Conservation (phyloP, 2,329 filamentous ascomycete species). For the Xylariaceae sp. region DNA sequence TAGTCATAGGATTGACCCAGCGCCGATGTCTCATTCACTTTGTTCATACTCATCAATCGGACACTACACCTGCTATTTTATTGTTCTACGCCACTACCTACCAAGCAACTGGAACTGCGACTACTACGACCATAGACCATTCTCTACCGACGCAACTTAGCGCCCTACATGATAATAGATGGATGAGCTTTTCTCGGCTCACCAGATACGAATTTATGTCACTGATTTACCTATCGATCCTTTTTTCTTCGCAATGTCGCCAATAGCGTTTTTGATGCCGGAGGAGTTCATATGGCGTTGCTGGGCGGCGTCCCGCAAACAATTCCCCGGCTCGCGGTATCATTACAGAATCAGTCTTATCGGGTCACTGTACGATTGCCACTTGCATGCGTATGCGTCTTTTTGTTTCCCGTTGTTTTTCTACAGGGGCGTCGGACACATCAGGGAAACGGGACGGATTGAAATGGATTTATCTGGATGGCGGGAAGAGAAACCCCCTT, state of each 20-base stretch:
- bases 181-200: conserved; percentile 4
- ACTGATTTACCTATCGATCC: conserved; percentile 8
- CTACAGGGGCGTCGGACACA: not conserved
- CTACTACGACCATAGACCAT: not conserved
- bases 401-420: not conserved
- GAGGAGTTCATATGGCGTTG: conserved; percentile 24
- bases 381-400: not conserved
- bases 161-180: conserved; percentile 11
- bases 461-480: not conserved
- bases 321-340: conserved; percentile 18
- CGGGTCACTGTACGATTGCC: too few species aligned
- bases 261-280: conserved; percentile 16
- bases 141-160: not conserved
- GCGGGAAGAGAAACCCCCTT: too few species aligned
- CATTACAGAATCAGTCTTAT: too few species aligned
- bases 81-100: not conserved
- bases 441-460: not conserved
- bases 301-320: conserved; percentile 23
- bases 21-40: conserved; percentile 24
- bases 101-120: not conserved
- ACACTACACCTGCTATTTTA: not conserved
- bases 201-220: conserved; percentile 20
- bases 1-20: conserved; percentile 2
- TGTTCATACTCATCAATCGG: conserved; percentile 23
- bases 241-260: conserved; percentile 12